These are phyloP conservation scores for Fomitopsis pinicola DNA, from an alignment of 1,284 basidiomycete species.

Conservation along the genomic window DNA sequence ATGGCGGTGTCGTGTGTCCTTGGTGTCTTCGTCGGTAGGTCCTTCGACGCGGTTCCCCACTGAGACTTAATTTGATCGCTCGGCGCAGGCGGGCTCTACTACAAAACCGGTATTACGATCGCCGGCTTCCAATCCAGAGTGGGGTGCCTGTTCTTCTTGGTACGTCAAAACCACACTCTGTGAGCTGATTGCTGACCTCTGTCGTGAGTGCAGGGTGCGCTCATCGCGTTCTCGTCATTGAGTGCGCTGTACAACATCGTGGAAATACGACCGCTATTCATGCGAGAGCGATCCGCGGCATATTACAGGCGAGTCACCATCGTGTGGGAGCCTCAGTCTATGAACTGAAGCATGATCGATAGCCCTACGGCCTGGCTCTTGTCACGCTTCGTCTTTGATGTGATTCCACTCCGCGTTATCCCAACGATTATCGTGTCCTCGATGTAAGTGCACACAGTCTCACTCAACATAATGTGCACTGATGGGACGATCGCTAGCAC, in stretches of 20 bases:
- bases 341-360: conserved; percentile 9
- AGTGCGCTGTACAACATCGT: conserved; percentile 86
- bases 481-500: conserved; percentile 39
- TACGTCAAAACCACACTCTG: conserved; percentile 29
- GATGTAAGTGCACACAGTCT: conserved; percentile 46
- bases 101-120: conserved; percentile 71
- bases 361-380: conserved; percentile 85
- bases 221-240: conserved; percentile 84
- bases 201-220: conserved; percentile 52
- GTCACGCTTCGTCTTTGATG: conserved; percentile 81
- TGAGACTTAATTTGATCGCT: neutral
- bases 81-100: conserved; percentile 74
- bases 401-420: conserved; percentile 78
- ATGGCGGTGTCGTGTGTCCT: conserved; percentile 62
- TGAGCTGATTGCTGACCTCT: neutral
- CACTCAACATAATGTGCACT: neutral
- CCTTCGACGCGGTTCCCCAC: neutral
- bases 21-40: conserved; percentile 75
- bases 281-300: conserved; percentile 77
- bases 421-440: conserved; percentile 81
- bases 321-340: neutral
- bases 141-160: conserved; percentile 89
- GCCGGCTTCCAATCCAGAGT: conserved; percentile 90
- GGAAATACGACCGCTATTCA: conserved; percentile 76
- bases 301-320: conserved; percentile 61